Base-by-base conservation (phyloP, 768 basidiomycete species). In the Lentinula aciculospora region DNA sequence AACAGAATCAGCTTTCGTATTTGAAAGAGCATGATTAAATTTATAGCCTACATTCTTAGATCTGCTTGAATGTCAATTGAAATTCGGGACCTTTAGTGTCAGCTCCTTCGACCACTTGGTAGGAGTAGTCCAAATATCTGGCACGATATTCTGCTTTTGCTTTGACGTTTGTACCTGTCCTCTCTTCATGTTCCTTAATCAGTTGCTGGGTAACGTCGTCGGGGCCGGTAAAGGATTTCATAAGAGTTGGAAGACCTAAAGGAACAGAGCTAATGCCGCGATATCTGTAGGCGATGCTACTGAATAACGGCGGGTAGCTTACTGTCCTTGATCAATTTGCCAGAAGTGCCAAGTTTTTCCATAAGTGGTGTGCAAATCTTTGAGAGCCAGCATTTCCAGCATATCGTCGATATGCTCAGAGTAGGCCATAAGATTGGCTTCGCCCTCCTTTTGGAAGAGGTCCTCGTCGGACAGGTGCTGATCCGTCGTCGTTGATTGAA, bases 281-380 rank as follows among this genome's bases (percentile, higher is more conserved):
- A 36, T 29, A 40, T 21, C n/a, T 21, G 31, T 1, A 34, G 36
- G 21, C 10, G 19, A 32, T 10, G 34, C n/a, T n/a, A n/a, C 4
- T 2, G 21, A 21, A 32, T 19, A 36, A 36, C 21, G 7, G 9
- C n/a, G 3, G 23, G 23, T 44, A 3, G n/a, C 53, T 42, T 31
- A 55, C 53, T 55, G 32, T 27, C 53, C 53, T 25, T 39, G 34
- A 19, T 55, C 53, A 28, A 55, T 55, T 31, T 55, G 53, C 53
- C 53, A 55, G 4, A 55, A 21, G 17, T 55, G 53, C 53, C 53
- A 55, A 27, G 53, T 55, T 55, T 55, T 55, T 27, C 53, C 53
- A 27, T 55, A 55, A 8, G 53, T 55, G 10, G 53, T 55, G 19
- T 55, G 40, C 15, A 55, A 39, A 44, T 55, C 39, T 55, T 55